Base-by-base conservation (phyloP, 257 asterid species). In the Lycium barbarum region DNA sequence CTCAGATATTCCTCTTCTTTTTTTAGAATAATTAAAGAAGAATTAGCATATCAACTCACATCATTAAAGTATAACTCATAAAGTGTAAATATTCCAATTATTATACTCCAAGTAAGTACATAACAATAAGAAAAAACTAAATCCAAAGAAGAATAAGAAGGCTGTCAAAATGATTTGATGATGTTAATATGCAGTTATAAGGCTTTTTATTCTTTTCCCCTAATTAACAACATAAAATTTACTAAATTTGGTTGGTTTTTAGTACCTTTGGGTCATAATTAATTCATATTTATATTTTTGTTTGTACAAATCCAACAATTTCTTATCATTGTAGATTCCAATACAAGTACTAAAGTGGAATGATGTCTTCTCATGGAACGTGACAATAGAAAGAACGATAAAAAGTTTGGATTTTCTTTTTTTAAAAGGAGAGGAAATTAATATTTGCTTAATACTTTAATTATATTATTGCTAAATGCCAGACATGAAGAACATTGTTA, bases 151-250 rank as follows among this genome's bases (percentile, higher is more conserved):
- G 74, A 79, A 80, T 12, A 43, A 65, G 20, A 51, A 59, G 51
- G 47, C 61, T 83, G 58, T 74, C 15, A 84, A 84, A 59, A 88
- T 79, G 86, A 83, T 86, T 58, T 83, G 83, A 33, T 79, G 59
- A 82, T 71, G 80, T 63, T 68, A 72, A 33, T 83, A 62, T 82
- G 71, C 72, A 81, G 83, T 5, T 54, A 51, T 35, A 63, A 57
- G 6, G n/a, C 55, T 7, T 17, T 43, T 20, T 47, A 26, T 35
- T 54, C 61, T 85, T 79, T 84, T 81, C 57, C 57, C 66, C 82
- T 68, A 11, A 82, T 84, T 67, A 45, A 61, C 83, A 70, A 81
- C 80, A 86, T 81, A 76, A 86, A 81, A 73, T 82, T 36, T 74
- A 53, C 89, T 82, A 85, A 81, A 55, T 85, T 35, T 66, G 80